phyloP scores from a whole-genome alignment of 2,329 filamentous ascomycete genomes.

The Niveomyces coronatus region DNA sequence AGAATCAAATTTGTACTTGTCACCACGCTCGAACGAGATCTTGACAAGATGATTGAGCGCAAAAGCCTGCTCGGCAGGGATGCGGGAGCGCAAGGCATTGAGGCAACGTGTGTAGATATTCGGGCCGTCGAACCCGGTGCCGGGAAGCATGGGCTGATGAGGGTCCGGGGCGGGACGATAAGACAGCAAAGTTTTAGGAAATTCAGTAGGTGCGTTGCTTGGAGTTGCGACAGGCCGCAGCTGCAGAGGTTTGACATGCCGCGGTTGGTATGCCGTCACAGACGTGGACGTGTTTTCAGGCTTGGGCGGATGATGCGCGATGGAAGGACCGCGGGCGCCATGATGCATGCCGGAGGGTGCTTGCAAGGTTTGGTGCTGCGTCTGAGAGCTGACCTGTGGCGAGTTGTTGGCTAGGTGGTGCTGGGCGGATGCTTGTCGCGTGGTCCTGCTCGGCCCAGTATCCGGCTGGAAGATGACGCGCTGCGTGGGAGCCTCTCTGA shows the following conservation, averaged over 20 bases:
- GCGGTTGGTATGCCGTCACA: slow-evolving; percentile 62
- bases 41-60: slow-evolving; percentile 89
- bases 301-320: slow-evolving; percentile 42
- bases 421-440: slow-evolving; percentile 45
- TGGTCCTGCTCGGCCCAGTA: slow-evolving; percentile 52
- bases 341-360: slow-evolving; percentile 22
- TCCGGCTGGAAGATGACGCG: slow-evolving; percentile 80
- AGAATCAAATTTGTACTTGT: slow-evolving; percentile 91
- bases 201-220: slow-evolving; percentile 60
- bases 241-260: slow-evolving; percentile 48
- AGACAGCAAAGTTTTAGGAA: slow-evolving; percentile 36
- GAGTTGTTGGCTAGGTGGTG: slow-evolving; percentile 23
- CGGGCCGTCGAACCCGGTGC: slow-evolving; percentile 61
- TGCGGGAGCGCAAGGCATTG: slow-evolving; percentile 68
- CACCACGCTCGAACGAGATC: slow-evolving; percentile 87
- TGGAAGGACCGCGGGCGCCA: slow-evolving; percentile 31
- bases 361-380: slow-evolving; percentile 24
- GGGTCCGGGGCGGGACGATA: slow-evolving; percentile 21
- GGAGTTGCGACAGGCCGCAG: slow-evolving; percentile 68
- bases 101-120: slow-evolving; percentile 89
- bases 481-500: slow-evolving; percentile 76
- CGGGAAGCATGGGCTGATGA: slow-evolving; percentile 44
- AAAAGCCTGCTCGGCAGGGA: slow-evolving; percentile 79
- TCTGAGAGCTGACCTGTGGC: slow-evolving; percentile 16
- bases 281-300: slow-evolving; percentile 48